Evolutionary conservation across 768 basidiomycete genomes (phyloP), one percentile per base, ranked within the genome.

Genomic region (Strobilomyces dryophilus): DNA sequence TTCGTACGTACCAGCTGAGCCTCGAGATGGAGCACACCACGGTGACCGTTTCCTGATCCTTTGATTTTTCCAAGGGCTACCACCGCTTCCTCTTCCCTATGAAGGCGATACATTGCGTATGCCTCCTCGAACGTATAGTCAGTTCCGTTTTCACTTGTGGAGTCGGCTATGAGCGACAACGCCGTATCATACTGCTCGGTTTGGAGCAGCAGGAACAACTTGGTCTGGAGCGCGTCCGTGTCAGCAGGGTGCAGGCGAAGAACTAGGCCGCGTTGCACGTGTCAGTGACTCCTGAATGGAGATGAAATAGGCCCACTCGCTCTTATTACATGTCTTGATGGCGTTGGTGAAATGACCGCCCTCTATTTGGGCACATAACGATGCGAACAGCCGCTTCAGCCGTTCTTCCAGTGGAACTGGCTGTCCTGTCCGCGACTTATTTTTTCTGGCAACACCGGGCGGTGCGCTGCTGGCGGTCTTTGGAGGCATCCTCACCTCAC

Each of bases 311-410:
- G 31, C 55, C 52, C 51, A 76, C 83, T 53, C 62, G 92, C 94
- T 88, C 76, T 92, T 93, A 71, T 92, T 87, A 74, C 91, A 94
- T 57, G 93, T 94, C 79, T 86, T 91, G 64, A 93, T 79, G 26
- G 92, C 92, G 62, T 92, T 92, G 41, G 73, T 70, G 65, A 92
- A 85, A 71, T 94, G 84, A 2, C 87, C 89, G n/a, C 87, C 91
- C 56, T 95, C 91, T 61, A 95, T 85, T 67, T 95, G 94, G 10
- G 89, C 87, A 65, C 83, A 86, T 4, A 97, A 73, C 36, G 89
- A 88, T 45, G 80, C 83, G 71, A 89, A 93, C 47, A 89, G 73
- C 17, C 83, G 79, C 62, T 80, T 84, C 47, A 79, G 47, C 57
- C 61, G 66, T 57, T 59, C 66, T 15, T 61, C 63, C 47, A 61